Percentiles rank a stretch among this genome's conserved stretches.
These are phyloP conservation scores for Chlamydomonas schloesseri DNA, from an alignment of 139 green algal species.

Conservation along the genomic window DNA sequence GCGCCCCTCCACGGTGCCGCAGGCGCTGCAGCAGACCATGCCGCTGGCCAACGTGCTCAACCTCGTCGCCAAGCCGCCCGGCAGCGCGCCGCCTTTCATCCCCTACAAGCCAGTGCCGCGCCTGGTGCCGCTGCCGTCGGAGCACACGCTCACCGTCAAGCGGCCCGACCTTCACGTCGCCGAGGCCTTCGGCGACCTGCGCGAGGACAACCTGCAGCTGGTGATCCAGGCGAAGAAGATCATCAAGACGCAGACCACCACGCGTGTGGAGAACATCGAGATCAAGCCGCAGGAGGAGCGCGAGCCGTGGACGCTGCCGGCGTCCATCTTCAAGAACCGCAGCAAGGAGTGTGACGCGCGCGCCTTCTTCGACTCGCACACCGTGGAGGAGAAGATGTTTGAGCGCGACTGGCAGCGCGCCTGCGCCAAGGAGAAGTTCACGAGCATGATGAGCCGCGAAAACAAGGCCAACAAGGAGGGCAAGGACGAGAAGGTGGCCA, in stretches of 20 bases:
- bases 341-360: constrained; percentile 72
- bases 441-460: constrained; percentile 72
- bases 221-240: constrained; percentile 69
- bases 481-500: constrained; percentile 72
- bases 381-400: constrained; percentile 74
- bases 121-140: constrained; percentile 75
- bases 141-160: constrained; percentile 75
- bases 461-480: constrained; percentile 71
- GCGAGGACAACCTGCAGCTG: constrained; percentile 81
- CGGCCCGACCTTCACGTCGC: constrained; percentile 59
- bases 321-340: constrained; percentile 79
- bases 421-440: constrained; percentile 84
- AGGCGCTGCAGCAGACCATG: constrained; percentile 85
- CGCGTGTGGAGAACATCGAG: constrained; percentile 67
- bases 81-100: constrained; percentile 72
- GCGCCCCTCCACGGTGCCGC: constrained; percentile 70
- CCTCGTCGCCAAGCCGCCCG: constrained; percentile 76
- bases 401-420: constrained; percentile 77
- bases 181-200: constrained; percentile 72
- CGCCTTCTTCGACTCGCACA: constrained; percentile 67
- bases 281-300: constrained; percentile 55
- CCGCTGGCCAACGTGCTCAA: constrained; percentile 75
- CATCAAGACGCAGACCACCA: constrained; percentile 69
- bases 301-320: constrained; percentile 76
- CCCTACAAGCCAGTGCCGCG: constrained; percentile 79